Evolutionary conservation across 1,284 basidiomycete species (phyloP).

Genomic region (Coriolopsis trogii): DNA sequence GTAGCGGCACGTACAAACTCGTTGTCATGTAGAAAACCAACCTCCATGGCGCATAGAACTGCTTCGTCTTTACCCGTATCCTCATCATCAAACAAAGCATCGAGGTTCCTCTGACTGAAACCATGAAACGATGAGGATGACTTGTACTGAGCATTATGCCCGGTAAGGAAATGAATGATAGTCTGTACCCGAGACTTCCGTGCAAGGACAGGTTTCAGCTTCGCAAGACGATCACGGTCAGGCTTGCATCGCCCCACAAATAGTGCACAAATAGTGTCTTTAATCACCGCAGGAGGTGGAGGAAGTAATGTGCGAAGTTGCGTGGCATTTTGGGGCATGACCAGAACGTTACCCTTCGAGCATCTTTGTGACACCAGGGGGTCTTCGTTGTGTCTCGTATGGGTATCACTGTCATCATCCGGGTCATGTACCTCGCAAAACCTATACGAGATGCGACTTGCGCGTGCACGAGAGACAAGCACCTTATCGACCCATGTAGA

Average conservation of each 20-base stretch:
- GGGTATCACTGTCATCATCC: neutral
- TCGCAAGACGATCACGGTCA: neutral
- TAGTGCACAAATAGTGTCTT: neutral
- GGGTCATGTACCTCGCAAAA: neutral
- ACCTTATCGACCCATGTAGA: neutral
- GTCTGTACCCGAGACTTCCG: neutral
- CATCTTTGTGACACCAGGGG: neutral
- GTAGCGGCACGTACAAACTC: neutral
- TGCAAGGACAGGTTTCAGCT: neutral
- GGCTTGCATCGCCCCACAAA: conserved; percentile 1
- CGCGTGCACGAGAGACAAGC: neutral
- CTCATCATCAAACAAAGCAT: neutral
- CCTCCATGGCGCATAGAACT: conserved; percentile 1
- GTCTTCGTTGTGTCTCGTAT: neutral
- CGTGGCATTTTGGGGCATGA: conserved; percentile 6
- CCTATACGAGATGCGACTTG: neutral
- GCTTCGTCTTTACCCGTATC: neutral
- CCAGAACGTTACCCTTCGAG: conserved; percentile 8
- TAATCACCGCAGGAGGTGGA: neutral
- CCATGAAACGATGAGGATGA: neutral
- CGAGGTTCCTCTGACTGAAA: neutral
- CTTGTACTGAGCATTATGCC: neutral
- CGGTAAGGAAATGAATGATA: neutral
- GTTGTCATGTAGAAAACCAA: neutral
- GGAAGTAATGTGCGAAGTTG: neutral